Evolutionary conservation across 1,139 yeast species (phyloP).

Genomic region (Saccharomycopsis hybrid): DNA sequence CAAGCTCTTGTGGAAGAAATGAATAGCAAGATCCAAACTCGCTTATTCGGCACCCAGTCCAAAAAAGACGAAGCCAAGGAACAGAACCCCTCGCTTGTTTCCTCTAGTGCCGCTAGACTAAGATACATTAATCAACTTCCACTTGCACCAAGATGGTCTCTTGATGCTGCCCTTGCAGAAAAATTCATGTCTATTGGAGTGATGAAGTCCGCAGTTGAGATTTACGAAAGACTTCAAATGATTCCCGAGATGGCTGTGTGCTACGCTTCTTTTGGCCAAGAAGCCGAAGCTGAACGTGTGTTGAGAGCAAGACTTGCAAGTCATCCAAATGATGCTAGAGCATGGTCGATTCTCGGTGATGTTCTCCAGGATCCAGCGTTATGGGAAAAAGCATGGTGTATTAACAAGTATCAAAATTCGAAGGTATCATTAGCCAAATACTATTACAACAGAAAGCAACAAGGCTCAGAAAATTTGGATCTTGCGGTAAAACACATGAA

Average conservation of each 20-base stretch:
- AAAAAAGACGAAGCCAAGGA: conserved; percentile 28
- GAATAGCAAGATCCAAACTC: conserved; percentile 59
- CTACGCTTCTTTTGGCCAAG: conserved; percentile 80
- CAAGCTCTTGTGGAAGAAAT: conserved; percentile 87
- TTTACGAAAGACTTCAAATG: conserved; percentile 73
- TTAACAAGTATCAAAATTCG: conserved; percentile 78
- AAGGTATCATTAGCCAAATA: conserved; percentile 76
- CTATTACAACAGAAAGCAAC: conserved; percentile 59
- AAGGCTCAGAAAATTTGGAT: conserved; percentile 47
- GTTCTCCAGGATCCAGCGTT: conserved; percentile 65
- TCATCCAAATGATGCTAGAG: conserved; percentile 75
- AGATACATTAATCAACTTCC: conserved; percentile 71
- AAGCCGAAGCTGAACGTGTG: conserved; percentile 55
- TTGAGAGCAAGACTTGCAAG: conserved; percentile 46
- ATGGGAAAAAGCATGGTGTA: conserved; percentile 86
- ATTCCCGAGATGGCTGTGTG: conserved; percentile 86
- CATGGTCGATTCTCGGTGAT: conserved; percentile 82
- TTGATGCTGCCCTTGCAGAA: conserved; percentile 81
- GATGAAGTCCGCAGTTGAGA: conserved; percentile 80
- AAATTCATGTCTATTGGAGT: conserved; percentile 84
- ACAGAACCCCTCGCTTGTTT: too few species aligned
- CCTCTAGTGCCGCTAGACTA: conserved; percentile 47
- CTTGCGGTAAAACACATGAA: conserved; percentile 63
- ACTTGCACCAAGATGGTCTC: conserved; percentile 76
- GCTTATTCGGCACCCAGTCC: conserved; percentile 43